Evolutionary conservation across 2,329 filamentous ascomycete genomes (phyloP).

Genomic region (Metarhizium sp.): DNA sequence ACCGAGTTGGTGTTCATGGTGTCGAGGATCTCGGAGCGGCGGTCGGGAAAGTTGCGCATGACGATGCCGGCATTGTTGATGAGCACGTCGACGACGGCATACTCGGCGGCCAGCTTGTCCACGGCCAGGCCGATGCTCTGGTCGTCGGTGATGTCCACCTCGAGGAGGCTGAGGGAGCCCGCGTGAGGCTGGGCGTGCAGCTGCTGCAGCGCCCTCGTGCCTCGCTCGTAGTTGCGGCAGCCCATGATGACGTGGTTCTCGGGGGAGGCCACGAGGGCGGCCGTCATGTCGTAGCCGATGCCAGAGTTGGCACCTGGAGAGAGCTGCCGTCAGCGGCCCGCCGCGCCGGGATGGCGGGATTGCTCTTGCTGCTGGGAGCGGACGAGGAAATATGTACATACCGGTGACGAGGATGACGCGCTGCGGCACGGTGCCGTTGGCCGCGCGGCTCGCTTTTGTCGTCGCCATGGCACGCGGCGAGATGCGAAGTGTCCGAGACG

Average conservation of each 20-base stretch:
- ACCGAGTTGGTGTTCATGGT: conserved; percentile 36
- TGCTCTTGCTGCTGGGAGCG: too few relatives aligned
- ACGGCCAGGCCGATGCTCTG: conserved; percentile 44
- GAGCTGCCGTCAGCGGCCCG: too few relatives aligned
- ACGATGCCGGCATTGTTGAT: conserved; percentile 51
- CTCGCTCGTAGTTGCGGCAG: conserved; percentile 24
- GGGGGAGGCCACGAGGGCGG: conserved; percentile 23
- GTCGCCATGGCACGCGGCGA: neutral
- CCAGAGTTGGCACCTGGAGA: conserved; percentile 32
- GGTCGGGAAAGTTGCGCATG: conserved; percentile 32
- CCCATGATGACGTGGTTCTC: conserved; percentile 30
- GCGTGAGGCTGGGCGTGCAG: conserved; percentile 32
- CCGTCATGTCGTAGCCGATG: conserved; percentile 34
- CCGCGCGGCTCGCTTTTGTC: neutral
- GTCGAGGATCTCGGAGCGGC: conserved; percentile 7
- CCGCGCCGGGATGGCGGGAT: too few relatives aligned
- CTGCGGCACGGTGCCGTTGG: neutral
- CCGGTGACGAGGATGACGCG: conserved; percentile 17
- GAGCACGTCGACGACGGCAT: conserved; percentile 44
- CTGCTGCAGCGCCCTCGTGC: conserved; percentile 19
- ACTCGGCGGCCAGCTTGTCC: conserved; percentile 37
- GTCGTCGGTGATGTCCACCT: conserved; percentile 52
- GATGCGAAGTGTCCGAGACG: neutral
- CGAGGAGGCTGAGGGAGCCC: conserved; percentile 46
- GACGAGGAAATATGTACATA: conserved; percentile 5